Percentiles rank a stretch among this genome's conserved stretches.
phyloP scores from a whole-genome alignment of 169 alveolate genomes.

The Babesia bovis region DNA sequence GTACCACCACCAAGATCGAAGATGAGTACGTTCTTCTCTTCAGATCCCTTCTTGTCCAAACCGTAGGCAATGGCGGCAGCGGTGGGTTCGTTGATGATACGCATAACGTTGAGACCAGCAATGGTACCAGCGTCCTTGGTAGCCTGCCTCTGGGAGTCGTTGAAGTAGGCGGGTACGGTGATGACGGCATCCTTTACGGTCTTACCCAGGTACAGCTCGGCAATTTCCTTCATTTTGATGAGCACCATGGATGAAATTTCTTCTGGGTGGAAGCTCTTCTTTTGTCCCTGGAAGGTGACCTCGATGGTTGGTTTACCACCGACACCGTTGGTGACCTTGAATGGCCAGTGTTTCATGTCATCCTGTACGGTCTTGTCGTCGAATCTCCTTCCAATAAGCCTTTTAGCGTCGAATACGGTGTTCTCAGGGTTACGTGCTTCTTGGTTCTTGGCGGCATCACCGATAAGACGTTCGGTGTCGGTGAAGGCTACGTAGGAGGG shows the following conservation, averaged over 20 bases:
- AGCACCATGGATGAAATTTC: slow-evolving; percentile 95
- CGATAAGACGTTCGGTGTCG: slow-evolving; percentile 96
- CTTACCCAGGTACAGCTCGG: slow-evolving; percentile 94
- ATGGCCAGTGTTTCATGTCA: slow-evolving; percentile 94
- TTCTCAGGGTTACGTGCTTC: slow-evolving; percentile 94
- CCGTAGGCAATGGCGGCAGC: slow-evolving; percentile 99
- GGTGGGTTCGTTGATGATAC: slow-evolving; percentile 98
- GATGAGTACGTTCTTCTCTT: slow-evolving; percentile 91
- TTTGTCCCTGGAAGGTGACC: slow-evolving; percentile 87
- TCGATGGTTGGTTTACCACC: slow-evolving; percentile 87
- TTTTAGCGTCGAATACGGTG: slow-evolving; percentile 96
- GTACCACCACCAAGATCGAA: slow-evolving; percentile 99
- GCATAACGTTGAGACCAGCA: slow-evolving; percentile 97
- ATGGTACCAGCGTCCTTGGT: slow-evolving; percentile 99
- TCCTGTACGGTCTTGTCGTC: slow-evolving; percentile 90
- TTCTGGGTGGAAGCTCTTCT: slow-evolving; percentile 90
- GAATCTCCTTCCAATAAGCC: slow-evolving; percentile 94
- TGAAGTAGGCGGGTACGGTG: slow-evolving; percentile 99
- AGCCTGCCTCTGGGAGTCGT: slow-evolving; percentile 98
- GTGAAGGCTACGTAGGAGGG: slow-evolving; percentile 99
- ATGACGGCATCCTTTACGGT: slow-evolving; percentile 95
- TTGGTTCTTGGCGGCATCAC: slow-evolving; percentile 97
- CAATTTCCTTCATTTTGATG: slow-evolving; percentile 96
- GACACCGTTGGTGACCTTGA: slow-evolving; percentile 87
- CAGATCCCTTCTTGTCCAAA: slow-evolving; percentile 89